Percentiles rank a stretch among this genome's conserved stretches.
Conservation (phyloP, 2,329 filamentous ascomycete genomes). For the Hymenotorrendiella dingleyae region DNA sequence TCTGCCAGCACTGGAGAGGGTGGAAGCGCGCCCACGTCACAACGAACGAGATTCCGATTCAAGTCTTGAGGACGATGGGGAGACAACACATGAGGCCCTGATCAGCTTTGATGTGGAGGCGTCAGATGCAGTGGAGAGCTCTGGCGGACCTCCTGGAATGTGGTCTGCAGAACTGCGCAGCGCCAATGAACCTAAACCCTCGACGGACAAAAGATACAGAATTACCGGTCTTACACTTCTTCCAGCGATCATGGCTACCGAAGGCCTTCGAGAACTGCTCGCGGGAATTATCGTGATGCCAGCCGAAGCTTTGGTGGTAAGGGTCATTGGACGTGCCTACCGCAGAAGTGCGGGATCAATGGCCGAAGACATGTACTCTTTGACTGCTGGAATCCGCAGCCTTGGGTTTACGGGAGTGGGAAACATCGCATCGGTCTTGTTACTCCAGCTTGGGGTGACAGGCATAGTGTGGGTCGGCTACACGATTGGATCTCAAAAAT, state of each 20-base stretch:
- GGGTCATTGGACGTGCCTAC: constrained; percentile 25
- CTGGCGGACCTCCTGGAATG: constrained; percentile 14
- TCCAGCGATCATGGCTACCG: constrained; percentile 28
- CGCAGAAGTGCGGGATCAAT: constrained; percentile 16
- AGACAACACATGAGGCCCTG: constrained; percentile 26
- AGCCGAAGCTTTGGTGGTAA: constrained; percentile 28
- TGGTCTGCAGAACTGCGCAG: constrained; percentile 32
- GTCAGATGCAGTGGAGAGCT: constrained; percentile 19
- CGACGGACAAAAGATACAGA: constrained; percentile 23
- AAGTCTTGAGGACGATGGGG: constrained; percentile 27
- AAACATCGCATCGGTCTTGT: constrained; percentile 21
- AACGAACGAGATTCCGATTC: constrained; percentile 20
- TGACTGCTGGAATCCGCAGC: background rate
- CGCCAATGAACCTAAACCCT: constrained; percentile 26
- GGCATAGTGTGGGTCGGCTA: constrained; percentile 26
- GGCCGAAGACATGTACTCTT: constrained; percentile 17
- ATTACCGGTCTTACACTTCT: constrained; percentile 31
- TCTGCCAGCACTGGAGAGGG: constrained; percentile 16
- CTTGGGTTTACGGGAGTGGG: constrained; percentile 11
- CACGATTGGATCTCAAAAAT: constrained; percentile 18
- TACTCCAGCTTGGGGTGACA: constrained; percentile 23
- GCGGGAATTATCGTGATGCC: constrained; percentile 26
- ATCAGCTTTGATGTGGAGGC: constrained; percentile 32
- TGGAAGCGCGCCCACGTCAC: constrained; percentile 9
- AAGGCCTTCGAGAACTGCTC: constrained; percentile 26